A percentile compares a stretch with the other conserved stretches of the same genome.
Evolutionary conservation across 2,329 filamentous ascomycete genomes (phyloP).

Genomic region (Aspergillus latus): DNA sequence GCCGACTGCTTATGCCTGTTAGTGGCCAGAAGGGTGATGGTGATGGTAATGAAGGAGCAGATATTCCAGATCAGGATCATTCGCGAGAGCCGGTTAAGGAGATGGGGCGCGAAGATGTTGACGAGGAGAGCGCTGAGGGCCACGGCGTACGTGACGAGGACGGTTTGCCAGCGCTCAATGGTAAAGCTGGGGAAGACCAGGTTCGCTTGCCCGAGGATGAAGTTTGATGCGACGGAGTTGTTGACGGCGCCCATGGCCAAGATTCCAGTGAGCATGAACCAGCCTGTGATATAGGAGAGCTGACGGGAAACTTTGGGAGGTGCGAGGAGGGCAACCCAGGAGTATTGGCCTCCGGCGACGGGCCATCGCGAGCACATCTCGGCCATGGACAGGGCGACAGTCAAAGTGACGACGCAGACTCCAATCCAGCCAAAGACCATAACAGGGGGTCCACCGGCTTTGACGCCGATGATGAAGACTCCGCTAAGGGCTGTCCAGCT

Average conservation of each 20-base stretch:
- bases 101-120: slow-evolving; percentile 52
- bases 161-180: slow-evolving; percentile 58
- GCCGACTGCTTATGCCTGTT: slow-evolving; percentile 55
- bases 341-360: slow-evolving; percentile 58
- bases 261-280: slow-evolving; percentile 51
- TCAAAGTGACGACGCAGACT: slow-evolving; percentile 52
- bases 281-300: slow-evolving; percentile 48
- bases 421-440: slow-evolving; percentile 61
- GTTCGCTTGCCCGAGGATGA: slow-evolving; percentile 55
- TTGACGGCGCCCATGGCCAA: slow-evolving; percentile 42
- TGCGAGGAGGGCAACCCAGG: slow-evolving; percentile 58
- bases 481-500: slow-evolving; percentile 58
- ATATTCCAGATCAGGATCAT: slow-evolving; percentile 55
- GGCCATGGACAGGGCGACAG: slow-evolving; percentile 59
- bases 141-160: slow-evolving; percentile 53
- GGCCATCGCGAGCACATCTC: slow-evolving; percentile 60
- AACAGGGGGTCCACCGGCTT: slow-evolving; percentile 57
- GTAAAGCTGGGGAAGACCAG: slow-evolving; percentile 51
- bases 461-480: slow-evolving; percentile 57
- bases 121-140: slow-evolving; percentile 45
- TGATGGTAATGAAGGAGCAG: slow-evolving; percentile 51
- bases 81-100: slow-evolving; percentile 53
- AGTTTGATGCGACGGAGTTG: slow-evolving; percentile 55
- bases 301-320: slow-evolving; percentile 48
- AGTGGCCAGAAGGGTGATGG: slow-evolving; percentile 52